Evolutionary conservation across 306 rosid species (phyloP).

Genomic region (Mucuna pruriens): DNA sequence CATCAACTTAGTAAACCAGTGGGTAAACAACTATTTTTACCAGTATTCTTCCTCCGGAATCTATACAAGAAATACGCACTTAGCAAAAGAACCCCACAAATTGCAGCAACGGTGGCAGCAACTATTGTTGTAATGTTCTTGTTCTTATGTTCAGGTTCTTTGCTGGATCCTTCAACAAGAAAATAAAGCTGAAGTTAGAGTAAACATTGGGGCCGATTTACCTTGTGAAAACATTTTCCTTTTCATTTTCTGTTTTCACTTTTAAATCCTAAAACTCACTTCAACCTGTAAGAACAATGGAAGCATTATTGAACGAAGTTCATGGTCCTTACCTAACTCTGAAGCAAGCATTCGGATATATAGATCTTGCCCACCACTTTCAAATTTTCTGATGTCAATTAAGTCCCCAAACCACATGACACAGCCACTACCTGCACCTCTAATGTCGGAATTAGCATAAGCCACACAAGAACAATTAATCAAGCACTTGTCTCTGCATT

Average conservation of each 20-base stretch:
- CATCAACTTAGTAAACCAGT: not conserved
- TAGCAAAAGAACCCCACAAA: conserved; percentile 9
- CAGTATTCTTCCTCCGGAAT: not conserved
- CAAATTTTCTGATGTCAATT: conserved; percentile 47
- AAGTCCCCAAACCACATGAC: conserved; percentile 70
- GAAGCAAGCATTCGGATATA: conserved; percentile 38
- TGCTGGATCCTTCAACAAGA: not conserved
- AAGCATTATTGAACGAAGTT: not conserved
- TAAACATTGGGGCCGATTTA: no score
- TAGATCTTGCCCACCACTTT: conserved; percentile 53
- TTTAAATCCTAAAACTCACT: no score
- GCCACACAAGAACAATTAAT: no score
- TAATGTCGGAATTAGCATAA: no score
- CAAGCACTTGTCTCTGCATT: conserved; percentile 55
- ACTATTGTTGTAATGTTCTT: not conserved
- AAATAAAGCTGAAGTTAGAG: not conserved
- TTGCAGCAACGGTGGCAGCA: conserved; percentile 4
- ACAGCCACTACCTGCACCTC: conserved; percentile 46
- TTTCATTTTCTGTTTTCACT: no score
- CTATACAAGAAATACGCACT: not conserved
- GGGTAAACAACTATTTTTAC: not conserved
- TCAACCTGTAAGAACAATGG: not conserved
- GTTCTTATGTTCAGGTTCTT: not conserved
- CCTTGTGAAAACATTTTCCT: no score
- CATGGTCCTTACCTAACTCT: not conserved